These are phyloP conservation scores for Eucalyptus cladocalyx DNA, from an alignment of 345 rosid species.

Conservation along the genomic window DNA sequence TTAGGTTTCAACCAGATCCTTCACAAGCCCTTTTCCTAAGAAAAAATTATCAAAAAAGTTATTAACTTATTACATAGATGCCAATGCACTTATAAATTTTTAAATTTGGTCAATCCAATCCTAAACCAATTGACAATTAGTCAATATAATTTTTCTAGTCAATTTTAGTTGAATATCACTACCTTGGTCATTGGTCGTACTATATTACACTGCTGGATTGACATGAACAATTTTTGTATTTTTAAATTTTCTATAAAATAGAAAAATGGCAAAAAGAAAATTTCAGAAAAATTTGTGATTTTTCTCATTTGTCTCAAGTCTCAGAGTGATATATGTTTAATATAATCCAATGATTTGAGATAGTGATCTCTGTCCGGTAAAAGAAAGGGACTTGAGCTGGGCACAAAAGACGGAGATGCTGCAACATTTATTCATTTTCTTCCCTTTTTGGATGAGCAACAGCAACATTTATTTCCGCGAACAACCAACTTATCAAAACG, in stretches of 20 bases:
- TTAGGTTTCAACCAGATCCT: too few relatives aligned
- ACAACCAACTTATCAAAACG: not conserved
- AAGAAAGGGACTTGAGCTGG: not conserved
- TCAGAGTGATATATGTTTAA: not conserved
- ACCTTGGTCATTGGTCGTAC: accelerated
- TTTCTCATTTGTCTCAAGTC: not conserved
- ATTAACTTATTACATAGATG: not conserved
- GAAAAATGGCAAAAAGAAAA: not conserved
- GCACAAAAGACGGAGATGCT: not conserved
- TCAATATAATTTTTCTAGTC: accelerated
- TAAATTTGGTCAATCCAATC: not conserved
- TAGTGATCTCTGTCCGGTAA: not conserved
- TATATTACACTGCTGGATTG: accelerated
- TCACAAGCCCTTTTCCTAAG: too few relatives aligned
- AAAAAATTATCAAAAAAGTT: not conserved
- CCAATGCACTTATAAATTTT: not conserved
- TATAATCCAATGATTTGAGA: not conserved
- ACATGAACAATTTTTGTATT: not conserved
- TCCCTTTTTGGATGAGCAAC: not conserved
- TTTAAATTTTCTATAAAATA: too few relatives aligned
- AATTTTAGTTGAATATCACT: not conserved
- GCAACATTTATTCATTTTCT: not conserved
- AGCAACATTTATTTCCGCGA: not conserved
- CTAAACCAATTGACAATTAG: accelerated
- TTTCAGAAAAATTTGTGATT: not conserved